Evolutionary conservation across 192 early-diverging fungal species (phyloP).

Genomic region (Phycomyces blakesleeanus): DNA sequence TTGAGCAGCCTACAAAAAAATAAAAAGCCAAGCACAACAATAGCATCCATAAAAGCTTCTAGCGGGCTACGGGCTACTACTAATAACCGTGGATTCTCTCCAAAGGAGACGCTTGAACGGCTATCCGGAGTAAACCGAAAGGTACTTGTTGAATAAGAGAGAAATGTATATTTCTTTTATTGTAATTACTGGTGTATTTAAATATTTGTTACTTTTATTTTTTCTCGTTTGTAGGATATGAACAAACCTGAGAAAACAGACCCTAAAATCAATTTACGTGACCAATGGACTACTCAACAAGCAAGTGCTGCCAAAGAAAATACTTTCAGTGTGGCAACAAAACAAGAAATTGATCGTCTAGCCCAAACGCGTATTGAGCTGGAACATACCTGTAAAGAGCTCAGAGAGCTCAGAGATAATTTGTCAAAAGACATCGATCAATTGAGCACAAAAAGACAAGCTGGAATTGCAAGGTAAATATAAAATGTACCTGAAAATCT

Average conservation of each 20-base stretch:
- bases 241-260: slow-evolving; percentile 21
- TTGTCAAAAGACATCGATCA: slow-evolving; percentile 33
- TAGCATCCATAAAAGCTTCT: slow-evolving; percentile 15
- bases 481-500: background rate
- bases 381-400: slow-evolving; percentile 25
- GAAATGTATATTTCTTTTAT: too few relatives aligned
- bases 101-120: slow-evolving; percentile 29
- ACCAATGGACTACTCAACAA: slow-evolving; percentile 22
- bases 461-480: slow-evolving; percentile 35
- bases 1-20: slow-evolving; percentile 11
- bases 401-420: slow-evolving; percentile 31
- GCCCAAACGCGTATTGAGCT: slow-evolving; percentile 26
- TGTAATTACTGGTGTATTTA: too few relatives aligned
- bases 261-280: slow-evolving; percentile 24
- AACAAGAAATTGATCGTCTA: slow-evolving; percentile 28
- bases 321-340: slow-evolving; percentile 2
- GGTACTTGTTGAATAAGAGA: too few relatives aligned
- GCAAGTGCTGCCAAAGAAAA: slow-evolving; percentile 6
- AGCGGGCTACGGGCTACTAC: background rate
- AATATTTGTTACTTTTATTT: background rate
- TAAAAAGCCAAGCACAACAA: slow-evolving; percentile 12
- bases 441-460: slow-evolving; percentile 33
- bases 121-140: slow-evolving; percentile 43
- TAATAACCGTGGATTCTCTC: background rate
- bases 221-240: slow-evolving; percentile 30